Evolutionary conservation across 768 basidiomycete genomes (phyloP), one percentile per base, ranked within the genome.

Genomic region (Xanthoconium purpureum): DNA sequence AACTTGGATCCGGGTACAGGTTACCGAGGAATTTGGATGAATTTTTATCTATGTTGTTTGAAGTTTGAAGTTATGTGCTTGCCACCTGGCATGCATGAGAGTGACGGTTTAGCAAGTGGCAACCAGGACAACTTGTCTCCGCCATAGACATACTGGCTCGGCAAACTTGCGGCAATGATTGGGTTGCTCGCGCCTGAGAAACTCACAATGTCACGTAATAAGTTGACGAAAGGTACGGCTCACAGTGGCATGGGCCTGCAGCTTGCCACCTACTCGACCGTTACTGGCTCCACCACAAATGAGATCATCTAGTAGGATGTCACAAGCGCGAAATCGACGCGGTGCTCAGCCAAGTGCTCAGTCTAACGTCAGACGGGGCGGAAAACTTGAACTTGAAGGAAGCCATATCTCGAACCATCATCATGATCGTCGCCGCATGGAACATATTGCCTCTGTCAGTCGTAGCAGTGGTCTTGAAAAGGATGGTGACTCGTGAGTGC

Each of bases 381-480:
- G 7, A 3, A 36, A 52, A 49, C 63, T 24, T 24, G 24, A 24
- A 24, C 24, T 24, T 24, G 2, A 48, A 44, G 43, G 52, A 7
- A 42, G 15, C 33, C 36, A 52, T 44, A 18, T 18, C 49, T 48
- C 57, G 14, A 54, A 42, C 20, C 40, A 62, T 46, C 56, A 40
- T 47, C 49, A 56, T 46, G 55, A 40, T 47, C 49, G 55, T 47
- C 62, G 48, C 54, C 78, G 74, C 43, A 85, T 89, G 84, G 82
- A 87, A 55, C 72, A 80, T 48, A 80, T 91, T 47, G 79, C 88
- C 2, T 88, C 87, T 2, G 81, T 90, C 46, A 91, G 89, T 65
- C 78, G 89, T 39, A 89, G 87, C 62, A 85, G 89, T 60, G 88
- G 89, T 11, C 66, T 90, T 28, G 85, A 86, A 62, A 84, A 81